These are phyloP conservation scores for Globisporangium radiosum DNA, from an alignment of 352 stramenopile genomes.

Conservation along the genomic window DNA sequence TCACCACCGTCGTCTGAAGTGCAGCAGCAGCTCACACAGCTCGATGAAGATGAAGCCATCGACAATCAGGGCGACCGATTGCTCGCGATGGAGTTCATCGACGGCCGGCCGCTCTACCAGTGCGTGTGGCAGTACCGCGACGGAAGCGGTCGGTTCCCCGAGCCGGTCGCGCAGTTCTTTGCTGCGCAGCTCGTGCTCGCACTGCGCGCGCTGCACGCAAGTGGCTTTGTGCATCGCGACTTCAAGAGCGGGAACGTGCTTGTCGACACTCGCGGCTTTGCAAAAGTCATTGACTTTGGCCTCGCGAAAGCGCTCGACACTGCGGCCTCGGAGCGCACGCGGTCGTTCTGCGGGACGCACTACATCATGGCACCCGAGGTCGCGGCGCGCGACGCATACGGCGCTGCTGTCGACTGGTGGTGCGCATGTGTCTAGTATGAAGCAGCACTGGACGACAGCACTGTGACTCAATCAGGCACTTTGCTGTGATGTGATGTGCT, in stretches of 20 bases:
- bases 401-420: slow-evolving; percentile 62
- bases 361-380: slow-evolving; percentile 77
- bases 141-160: slow-evolving; percentile 28
- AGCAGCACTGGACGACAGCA: no score
- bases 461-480: neutral
- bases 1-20: slow-evolving; percentile 14
- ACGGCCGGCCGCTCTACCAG: slow-evolving; percentile 58
- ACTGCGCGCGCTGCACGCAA: slow-evolving; percentile 37
- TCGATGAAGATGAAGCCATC: slow-evolving; percentile 10
- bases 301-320: slow-evolving; percentile 34
- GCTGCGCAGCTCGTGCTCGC: slow-evolving; percentile 65
- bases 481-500: neutral
- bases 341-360: slow-evolving; percentile 61
- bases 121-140: slow-evolving; percentile 57
- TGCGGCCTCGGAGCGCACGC: slow-evolving; percentile 8
- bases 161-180: slow-evolving; percentile 51
- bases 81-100: slow-evolving; percentile 55
- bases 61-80: slow-evolving; percentile 9
- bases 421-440: slow-evolving; percentile 12
- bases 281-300: slow-evolving; percentile 73
- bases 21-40: neutral
- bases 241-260: slow-evolving; percentile 80
- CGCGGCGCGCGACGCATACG: slow-evolving; percentile 29
- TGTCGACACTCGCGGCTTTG: slow-evolving; percentile 28
- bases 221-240: slow-evolving; percentile 66